Conservation (phyloP, 331 rosid species). For the Erythrophleum ivorense region DNA sequence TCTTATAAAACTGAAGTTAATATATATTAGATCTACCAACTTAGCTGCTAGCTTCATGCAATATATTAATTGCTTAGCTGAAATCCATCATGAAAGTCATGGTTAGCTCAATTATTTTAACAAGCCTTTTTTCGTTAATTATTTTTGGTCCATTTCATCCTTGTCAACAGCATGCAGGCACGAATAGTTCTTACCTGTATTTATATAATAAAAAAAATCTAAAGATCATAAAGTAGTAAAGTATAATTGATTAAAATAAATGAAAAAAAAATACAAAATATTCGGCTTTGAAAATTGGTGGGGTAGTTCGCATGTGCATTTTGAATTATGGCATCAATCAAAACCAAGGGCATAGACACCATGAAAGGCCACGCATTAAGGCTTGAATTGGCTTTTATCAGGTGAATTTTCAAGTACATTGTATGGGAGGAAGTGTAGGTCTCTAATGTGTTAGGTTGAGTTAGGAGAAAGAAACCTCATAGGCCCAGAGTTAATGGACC, state of each 20-base stretch:
- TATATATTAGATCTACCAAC: neutral
- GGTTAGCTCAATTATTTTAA: neutral
- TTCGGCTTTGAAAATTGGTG: constrained; percentile 8
- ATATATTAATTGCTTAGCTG: neutral
- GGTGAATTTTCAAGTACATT: constrained; percentile 7
- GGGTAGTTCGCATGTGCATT: constrained; percentile 46
- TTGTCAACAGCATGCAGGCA: neutral
- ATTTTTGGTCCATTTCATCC: neutral
- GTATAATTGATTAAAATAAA: constrained; percentile 5
- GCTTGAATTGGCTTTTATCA: constrained; percentile 22
- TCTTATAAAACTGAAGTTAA: neutral
- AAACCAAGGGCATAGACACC: constrained; percentile 20
- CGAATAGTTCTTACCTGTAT: neutral
- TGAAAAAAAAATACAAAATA: neutral
- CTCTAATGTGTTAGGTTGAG: no score
- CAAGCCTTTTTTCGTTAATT: neutral
- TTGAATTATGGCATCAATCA: neutral
- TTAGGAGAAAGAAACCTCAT: no score
- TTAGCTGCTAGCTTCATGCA: neutral
- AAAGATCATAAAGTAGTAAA: neutral
- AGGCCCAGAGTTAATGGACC: no score
- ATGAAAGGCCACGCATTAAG: neutral
- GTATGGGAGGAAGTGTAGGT: neutral
- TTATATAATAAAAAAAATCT: neutral
- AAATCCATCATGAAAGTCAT: neutral